Conservation (phyloP, 2,329 filamentous ascomycete genomes). For the Didymella pomorum region DNA sequence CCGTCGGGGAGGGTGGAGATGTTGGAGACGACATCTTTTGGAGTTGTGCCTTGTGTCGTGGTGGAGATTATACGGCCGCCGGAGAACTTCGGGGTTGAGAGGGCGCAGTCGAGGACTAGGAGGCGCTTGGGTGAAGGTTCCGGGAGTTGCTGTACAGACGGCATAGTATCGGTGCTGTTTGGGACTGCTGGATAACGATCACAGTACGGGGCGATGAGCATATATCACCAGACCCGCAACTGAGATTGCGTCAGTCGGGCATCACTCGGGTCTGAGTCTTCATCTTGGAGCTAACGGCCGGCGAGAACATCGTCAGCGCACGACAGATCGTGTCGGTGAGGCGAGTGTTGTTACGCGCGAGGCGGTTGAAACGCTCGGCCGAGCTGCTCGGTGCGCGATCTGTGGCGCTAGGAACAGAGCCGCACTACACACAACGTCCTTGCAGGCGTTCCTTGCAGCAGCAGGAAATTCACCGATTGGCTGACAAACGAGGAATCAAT, state of each 20-base stretch:
- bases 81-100: conserved; percentile 6
- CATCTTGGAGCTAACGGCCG: neutral
- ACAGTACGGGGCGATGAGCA: neutral
- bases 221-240: neutral
- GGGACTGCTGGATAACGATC: no score
- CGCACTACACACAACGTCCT: neutral
- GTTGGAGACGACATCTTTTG: conserved; percentile 13
- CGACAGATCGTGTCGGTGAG: neutral
- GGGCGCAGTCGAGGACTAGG: conserved; percentile 14
- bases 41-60: neutral
- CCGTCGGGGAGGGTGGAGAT: conserved; percentile 37
- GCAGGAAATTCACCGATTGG: conserved; percentile 41
- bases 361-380: conserved; percentile 3
- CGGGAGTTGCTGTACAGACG: conserved; percentile 33
- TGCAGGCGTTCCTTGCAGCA: conserved; percentile 24
- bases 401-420: conserved; percentile 8
- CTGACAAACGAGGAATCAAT: neutral
- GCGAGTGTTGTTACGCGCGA: neutral
- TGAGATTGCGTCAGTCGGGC: neutral
- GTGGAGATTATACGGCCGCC: conserved; percentile 14
- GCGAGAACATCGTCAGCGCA: neutral
- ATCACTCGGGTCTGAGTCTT: conserved; percentile 7
- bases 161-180: no score
- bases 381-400: conserved; percentile 2
- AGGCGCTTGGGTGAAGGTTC: conserved; percentile 1